Percentiles rank a stretch among this genome's conserved stretches.
Evolutionary conservation across 2,329 filamentous ascomycete species (phyloP).

Genomic region (Hypoxylon sp.): DNA sequence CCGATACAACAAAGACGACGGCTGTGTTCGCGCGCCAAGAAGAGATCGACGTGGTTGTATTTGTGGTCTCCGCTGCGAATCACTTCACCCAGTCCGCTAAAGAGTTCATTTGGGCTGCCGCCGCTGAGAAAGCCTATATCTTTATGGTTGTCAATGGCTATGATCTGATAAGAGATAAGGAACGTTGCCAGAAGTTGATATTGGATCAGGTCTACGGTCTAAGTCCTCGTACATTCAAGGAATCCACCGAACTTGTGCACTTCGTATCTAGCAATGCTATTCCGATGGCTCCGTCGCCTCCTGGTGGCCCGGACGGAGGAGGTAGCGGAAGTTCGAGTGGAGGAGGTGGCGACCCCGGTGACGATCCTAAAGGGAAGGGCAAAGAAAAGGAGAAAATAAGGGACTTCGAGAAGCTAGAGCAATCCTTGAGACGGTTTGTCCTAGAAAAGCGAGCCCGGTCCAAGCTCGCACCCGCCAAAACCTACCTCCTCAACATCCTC

Average conservation of each 20-base stretch:
- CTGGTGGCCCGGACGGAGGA: conserved; percentile 68
- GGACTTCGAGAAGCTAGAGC: conserved; percentile 91
- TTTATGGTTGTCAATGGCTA: conserved; percentile 99
- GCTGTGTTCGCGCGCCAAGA: conserved; percentile 97
- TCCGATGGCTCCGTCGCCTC: conserved; percentile 75
- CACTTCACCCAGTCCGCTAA: conserved; percentile 98
- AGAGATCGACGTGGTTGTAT: conserved; percentile 98
- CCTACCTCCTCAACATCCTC: conserved; percentile 93
- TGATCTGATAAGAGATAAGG: conserved; percentile 92
- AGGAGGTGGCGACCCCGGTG: conserved; percentile 69
- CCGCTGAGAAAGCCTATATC: conserved; percentile 97
- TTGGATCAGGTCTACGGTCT: conserved; percentile 88
- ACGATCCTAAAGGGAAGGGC: conserved; percentile 80
- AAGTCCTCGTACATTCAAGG: conserved; percentile 94
- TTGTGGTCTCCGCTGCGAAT: conserved; percentile 97
- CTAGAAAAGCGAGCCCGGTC: conserved; percentile 95
- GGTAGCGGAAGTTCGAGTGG: conserved; percentile 68
- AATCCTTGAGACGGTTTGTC: conserved; percentile 91
- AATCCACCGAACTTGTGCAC: conserved; percentile 92
- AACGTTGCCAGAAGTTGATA: conserved; percentile 92
- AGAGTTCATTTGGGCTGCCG: conserved; percentile 96
- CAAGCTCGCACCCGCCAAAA: conserved; percentile 95
- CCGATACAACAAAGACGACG: conserved; percentile 96
- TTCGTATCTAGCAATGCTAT: conserved; percentile 98
- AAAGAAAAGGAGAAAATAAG: conserved; percentile 90